phyloP scores from a whole-genome alignment of 768 basidiomycete genomes.

The Pulveroboletus frians region DNA sequence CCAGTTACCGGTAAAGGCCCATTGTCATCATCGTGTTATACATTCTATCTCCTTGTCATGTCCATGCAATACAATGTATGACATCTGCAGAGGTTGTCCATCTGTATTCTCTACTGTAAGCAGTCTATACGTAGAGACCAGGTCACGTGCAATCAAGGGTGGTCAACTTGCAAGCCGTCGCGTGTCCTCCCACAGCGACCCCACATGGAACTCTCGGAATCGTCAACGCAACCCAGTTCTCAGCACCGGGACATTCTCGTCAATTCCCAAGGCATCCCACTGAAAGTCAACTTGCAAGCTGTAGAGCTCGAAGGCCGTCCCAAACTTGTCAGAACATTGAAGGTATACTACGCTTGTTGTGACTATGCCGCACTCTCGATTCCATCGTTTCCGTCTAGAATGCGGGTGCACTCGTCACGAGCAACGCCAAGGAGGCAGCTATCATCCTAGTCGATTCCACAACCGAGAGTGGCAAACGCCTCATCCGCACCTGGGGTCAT shows the following conservation, averaged over 20 bases:
- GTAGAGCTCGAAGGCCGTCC: slow-evolving; percentile 46
- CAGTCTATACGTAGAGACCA: background rate
- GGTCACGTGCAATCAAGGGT: slow-evolving; percentile 8
- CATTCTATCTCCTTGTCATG: slow-evolving; percentile 29
- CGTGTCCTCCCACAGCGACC: background rate
- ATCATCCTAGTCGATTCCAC: slow-evolving; percentile 57
- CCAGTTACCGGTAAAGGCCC: slow-evolving; percentile 57
- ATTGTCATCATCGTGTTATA: slow-evolving; percentile 41
- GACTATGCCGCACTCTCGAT: background rate
- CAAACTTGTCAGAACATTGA: slow-evolving; percentile 46
- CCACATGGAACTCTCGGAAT: slow-evolving; percentile 21
- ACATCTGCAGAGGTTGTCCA: background rate
- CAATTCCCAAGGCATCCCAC: slow-evolving; percentile 36
- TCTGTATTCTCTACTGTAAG: background rate
- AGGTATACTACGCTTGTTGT: slow-evolving; percentile 32
- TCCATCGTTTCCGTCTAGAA: slow-evolving; percentile 35
- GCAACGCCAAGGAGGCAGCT: slow-evolving; percentile 46
- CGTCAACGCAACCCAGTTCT: slow-evolving; percentile 9
- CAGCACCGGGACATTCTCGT: slow-evolving; percentile 33
- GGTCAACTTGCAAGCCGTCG: background rate
- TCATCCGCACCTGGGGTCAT: slow-evolving; percentile 54
- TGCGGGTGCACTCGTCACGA: slow-evolving; percentile 50
- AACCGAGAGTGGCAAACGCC: slow-evolving; percentile 46
- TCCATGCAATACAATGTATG: slow-evolving; percentile 32
- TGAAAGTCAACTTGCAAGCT: slow-evolving; percentile 55